Evolutionary conservation across 257 asterid species (phyloP).

Genomic region (Solanum dulcamara): DNA sequence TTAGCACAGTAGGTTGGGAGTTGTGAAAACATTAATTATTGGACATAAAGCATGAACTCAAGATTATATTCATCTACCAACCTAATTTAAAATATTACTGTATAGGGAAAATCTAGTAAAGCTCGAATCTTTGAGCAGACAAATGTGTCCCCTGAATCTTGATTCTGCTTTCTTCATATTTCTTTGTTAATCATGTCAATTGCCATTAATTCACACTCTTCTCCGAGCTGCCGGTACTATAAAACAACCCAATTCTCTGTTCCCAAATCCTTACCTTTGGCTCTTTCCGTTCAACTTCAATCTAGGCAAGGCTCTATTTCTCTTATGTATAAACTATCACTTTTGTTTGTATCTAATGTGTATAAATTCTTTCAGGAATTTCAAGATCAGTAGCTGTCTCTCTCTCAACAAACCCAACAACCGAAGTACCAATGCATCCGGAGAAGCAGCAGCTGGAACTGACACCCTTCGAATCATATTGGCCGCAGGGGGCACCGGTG

Average conservation of each 20-base stretch:
- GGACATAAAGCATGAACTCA: not conserved
- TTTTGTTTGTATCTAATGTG: not conserved
- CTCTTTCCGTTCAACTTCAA: not conserved
- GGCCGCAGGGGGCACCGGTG: slow-evolving; percentile 55
- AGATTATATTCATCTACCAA: not conserved
- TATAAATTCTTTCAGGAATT: slow-evolving; percentile 4
- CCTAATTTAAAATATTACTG: not conserved
- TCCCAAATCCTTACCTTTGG: not conserved
- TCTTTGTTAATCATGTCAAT: not conserved
- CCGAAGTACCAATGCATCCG: not conserved
- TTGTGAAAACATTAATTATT: not conserved
- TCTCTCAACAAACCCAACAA: slow-evolving; percentile 4
- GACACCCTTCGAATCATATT: slow-evolving; percentile 27
- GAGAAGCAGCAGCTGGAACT: not conserved
- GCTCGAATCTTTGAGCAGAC: not conserved
- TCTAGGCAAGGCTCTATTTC: slow-evolving; percentile 4
- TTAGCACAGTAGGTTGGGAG: not conserved
- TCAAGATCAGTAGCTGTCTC: slow-evolving; percentile 15
- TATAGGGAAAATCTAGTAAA: not conserved
- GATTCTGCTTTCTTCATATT: not conserved
- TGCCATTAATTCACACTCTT: slow-evolving; percentile 3
- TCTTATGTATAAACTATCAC: not conserved
- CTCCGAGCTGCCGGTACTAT: not conserved
- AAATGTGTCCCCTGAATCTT: not conserved
- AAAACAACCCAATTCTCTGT: not conserved